phyloP scores from a whole-genome alignment of 1,284 basidiomycete genomes.

The Apiotrichum gracile region DNA sequence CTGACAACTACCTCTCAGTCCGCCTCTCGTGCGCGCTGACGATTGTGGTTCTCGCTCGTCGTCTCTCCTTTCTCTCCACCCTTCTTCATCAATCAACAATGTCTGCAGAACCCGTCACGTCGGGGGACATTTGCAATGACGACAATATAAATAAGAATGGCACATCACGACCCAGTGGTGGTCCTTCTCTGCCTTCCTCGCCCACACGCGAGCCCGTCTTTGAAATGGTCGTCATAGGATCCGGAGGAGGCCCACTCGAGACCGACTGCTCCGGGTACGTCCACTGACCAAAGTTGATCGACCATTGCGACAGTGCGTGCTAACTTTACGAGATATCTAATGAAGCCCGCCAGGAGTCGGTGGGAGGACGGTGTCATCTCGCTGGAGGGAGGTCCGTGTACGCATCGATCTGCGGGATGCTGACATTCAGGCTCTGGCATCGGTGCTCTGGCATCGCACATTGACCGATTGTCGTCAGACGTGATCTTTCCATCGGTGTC shows the following conservation, averaged over 20 bases:
- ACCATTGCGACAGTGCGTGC: not conserved
- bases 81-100: no score
- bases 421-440: conserved; percentile 38
- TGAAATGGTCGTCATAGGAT: conserved; percentile 45
- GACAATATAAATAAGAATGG: no score
- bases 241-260: conserved; percentile 46
- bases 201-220: conserved; percentile 24
- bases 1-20: no score
- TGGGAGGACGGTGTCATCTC: conserved; percentile 45
- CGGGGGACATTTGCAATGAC: no score
- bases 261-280: conserved; percentile 45
- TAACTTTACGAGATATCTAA: conserved; percentile 30
- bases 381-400: conserved; percentile 43
- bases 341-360: conserved; percentile 30
- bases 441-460: conserved; percentile 34
- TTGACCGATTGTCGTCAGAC: conserved; percentile 9
- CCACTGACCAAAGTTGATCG: not conserved
- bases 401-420: not conserved
- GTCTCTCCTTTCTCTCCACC: no score
- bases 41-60: no score
- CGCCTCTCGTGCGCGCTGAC: no score
- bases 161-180: no score
- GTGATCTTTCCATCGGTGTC: conserved; percentile 30
- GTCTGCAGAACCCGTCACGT: no score
- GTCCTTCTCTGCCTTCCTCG: no score